These are phyloP conservation scores for Trichoderma sp. DNA, from an alignment of 2,329 filamentous ascomycete species.

Conservation along the genomic window DNA sequence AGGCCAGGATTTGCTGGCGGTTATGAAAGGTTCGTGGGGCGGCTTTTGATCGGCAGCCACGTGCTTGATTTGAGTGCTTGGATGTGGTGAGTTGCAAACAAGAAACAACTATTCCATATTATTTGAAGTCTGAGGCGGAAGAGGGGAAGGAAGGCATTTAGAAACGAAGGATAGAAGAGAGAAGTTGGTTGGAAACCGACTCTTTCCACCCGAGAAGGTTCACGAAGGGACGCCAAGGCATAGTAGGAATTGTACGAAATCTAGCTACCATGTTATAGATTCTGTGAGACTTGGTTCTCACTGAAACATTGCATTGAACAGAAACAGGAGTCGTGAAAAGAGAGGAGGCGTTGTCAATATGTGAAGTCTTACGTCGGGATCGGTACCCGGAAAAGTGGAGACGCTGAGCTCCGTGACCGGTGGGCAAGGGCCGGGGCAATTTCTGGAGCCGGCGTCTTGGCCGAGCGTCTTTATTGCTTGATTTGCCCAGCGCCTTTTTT, in stretches of 20 bases:
- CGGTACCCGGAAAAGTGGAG: slow-evolving; percentile 21
- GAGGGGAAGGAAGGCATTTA: neutral
- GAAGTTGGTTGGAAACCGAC: neutral
- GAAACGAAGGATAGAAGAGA: neutral
- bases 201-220: neutral
- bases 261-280: slow-evolving; percentile 8
- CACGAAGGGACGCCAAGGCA: neutral
- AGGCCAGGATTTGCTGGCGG: neutral
- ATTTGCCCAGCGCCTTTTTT: neutral
- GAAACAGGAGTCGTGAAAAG: neutral
- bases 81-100: neutral
- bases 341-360: neutral
- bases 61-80: neutral
- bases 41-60: neutral
- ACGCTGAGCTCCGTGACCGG: slow-evolving; percentile 9
- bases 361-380: neutral
- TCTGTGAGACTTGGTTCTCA: neutral
- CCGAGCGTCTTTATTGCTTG: neutral
- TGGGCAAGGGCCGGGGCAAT: neutral
- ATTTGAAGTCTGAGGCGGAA: neutral
- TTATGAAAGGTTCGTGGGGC: neutral
- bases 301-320: neutral
- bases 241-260: neutral
- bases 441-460: neutral
- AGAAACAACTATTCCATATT: neutral